phyloP scores from a whole-genome alignment of 2,329 filamentous ascomycete species.

The Periglandula ipomoeae region DNA sequence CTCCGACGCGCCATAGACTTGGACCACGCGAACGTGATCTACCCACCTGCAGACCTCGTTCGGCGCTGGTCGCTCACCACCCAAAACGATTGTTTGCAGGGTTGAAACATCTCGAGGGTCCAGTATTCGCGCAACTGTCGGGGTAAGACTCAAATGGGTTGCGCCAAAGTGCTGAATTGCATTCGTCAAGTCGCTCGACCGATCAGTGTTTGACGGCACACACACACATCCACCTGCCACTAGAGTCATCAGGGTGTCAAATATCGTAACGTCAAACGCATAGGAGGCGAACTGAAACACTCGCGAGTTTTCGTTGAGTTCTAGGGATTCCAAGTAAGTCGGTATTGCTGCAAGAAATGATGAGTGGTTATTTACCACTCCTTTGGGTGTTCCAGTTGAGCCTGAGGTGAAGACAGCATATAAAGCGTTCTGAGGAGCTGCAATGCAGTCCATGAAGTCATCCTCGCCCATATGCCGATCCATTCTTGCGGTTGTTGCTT shows the following conservation, averaged over 20 bases:
- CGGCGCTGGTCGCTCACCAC: constrained; percentile 1
- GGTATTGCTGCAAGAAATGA: neutral
- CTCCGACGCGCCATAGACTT: constrained; percentile 1
- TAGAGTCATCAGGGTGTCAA: constrained; percentile 12
- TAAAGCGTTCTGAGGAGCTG: neutral
- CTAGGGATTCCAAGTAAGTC: neutral
- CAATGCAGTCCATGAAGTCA: neutral
- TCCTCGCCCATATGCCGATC: neutral
- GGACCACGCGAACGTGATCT: neutral
- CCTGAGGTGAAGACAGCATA: constrained; percentile 1
- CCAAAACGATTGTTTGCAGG: constrained; percentile 4
- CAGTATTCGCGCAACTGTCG: constrained; percentile 9
- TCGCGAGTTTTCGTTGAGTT: neutral
- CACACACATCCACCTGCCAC: constrained; percentile 13
- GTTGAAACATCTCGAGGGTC: neutral
- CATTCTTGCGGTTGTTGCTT: neutral
- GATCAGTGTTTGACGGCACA: constrained; percentile 11
- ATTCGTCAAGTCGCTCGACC: constrained; percentile 10
- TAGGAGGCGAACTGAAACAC: constrained; percentile 13
- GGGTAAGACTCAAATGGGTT: constrained; percentile 7
- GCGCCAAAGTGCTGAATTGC: constrained; percentile 7
- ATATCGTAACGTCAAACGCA: constrained; percentile 13
- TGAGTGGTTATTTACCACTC: neutral
- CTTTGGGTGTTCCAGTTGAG: neutral
- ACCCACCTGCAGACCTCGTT: neutral